Conservation (phyloP, 2,329 filamentous ascomycete genomes). For the Penicillium sp. region DNA sequence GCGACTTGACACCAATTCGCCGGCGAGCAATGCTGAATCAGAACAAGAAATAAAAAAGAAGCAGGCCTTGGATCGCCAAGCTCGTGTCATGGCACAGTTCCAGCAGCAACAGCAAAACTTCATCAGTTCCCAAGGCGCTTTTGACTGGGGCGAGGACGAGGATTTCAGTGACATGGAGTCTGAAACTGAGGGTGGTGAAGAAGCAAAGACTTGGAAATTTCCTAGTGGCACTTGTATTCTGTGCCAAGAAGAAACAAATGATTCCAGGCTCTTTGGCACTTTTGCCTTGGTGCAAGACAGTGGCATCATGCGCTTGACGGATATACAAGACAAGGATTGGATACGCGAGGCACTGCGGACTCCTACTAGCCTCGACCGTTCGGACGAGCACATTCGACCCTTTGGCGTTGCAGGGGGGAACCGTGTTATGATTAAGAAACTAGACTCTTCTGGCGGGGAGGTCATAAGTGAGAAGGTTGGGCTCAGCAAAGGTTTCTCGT, state of each 20-base stretch:
- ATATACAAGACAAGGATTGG: conserved; percentile 75
- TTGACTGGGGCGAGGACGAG: conserved; percentile 85
- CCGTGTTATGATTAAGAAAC: conserved; percentile 68
- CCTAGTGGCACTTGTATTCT: conserved; percentile 90
- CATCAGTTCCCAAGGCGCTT: conserved; percentile 77
- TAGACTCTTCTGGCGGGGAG: conserved; percentile 67
- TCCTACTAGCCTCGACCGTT: conserved; percentile 77
- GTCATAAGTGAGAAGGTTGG: conserved; percentile 73
- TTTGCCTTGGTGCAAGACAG: conserved; percentile 88
- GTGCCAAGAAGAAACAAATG: conserved; percentile 93
- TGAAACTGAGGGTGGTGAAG: conserved; percentile 49
- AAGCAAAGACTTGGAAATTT: conserved; percentile 81
- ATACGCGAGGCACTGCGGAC: conserved; percentile 77
- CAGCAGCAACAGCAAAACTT: conserved; percentile 97
- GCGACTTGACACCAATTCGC: conserved; percentile 75
- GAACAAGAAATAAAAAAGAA: conserved; percentile 78
- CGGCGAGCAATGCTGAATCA: conserved; percentile 60
- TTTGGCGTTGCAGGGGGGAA: conserved; percentile 92
- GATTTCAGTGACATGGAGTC: conserved; percentile 64
- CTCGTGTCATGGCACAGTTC: conserved; percentile 95
- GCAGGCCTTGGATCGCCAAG: conserved; percentile 82
- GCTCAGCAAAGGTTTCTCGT: conserved; percentile 84
- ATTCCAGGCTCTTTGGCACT: conserved; percentile 82
- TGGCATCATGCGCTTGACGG: conserved; percentile 79
- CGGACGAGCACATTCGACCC: conserved; percentile 76